These are phyloP conservation scores for Malus hybrid DNA, from an alignment of 331 rosid species.

Conservation along the genomic window DNA sequence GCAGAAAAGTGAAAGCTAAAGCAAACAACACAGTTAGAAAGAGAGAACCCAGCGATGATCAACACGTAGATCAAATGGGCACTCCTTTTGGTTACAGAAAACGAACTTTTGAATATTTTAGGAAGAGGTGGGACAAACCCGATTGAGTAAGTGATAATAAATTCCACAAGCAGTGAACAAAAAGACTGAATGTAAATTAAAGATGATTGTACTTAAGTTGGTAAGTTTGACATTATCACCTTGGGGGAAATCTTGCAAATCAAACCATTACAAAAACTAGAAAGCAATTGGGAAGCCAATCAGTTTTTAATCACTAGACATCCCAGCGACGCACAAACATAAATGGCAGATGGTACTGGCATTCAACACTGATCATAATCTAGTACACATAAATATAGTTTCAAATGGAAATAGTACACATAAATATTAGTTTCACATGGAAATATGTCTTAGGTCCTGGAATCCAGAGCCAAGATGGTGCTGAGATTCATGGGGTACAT, in stretches of 20 bases:
- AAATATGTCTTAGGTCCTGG: constrained; percentile 4
- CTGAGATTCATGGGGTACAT: constrained; percentile 79
- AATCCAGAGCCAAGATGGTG: constrained; percentile 57
- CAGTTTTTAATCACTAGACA: neutral
- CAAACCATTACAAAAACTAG: neutral
- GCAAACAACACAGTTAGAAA: too few relatives aligned
- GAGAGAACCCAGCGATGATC: too few relatives aligned
- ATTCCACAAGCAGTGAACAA: neutral
- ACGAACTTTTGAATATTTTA: too few relatives aligned
- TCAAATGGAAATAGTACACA: neutral
- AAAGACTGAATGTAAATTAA: neutral
- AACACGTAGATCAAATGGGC: too few relatives aligned
- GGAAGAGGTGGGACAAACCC: too few relatives aligned
- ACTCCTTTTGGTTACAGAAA: too few relatives aligned
- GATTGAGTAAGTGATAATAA: too few relatives aligned
- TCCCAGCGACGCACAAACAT: neutral
- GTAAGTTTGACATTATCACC: too few relatives aligned
- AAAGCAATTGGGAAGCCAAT: neutral
- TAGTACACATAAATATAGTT: neutral
- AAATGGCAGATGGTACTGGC: neutral
- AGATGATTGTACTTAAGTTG: too few relatives aligned
- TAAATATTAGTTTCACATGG: too few relatives aligned
- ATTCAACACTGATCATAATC: neutral
- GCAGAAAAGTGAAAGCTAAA: too few relatives aligned
- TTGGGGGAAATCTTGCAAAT: neutral